A percentile compares a stretch with the other conserved stretches of the same genome.
These are phyloP conservation scores for Chenopodium berlandieri DNA, from an alignment of 148 eudicot species.

Conservation along the genomic window DNA sequence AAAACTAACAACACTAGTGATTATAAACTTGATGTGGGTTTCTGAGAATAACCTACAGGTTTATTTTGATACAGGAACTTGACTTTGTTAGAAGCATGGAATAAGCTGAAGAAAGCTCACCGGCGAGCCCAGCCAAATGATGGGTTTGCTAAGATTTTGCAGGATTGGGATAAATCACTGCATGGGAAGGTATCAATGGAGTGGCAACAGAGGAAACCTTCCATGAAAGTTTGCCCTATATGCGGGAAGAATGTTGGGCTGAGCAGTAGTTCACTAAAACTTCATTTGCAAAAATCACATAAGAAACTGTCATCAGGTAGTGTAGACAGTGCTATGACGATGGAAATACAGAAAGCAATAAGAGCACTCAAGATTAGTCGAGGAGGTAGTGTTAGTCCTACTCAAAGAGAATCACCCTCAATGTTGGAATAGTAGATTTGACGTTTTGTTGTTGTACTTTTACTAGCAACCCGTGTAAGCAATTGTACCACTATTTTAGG, in stretches of 20 bases:
- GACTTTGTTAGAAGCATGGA: constrained; percentile 85
- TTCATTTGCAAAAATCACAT: constrained; percentile 91
- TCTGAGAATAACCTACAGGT: constrained; percentile 1
- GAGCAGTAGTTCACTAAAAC: constrained; percentile 94
- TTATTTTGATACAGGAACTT: constrained; percentile 50
- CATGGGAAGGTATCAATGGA: constrained; percentile 97
- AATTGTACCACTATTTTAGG: background rate
- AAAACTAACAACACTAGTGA: background rate
- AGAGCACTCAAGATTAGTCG: constrained; percentile 75
- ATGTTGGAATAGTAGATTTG: constrained; percentile 49
- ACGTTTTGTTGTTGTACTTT: background rate
- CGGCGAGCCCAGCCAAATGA: constrained; percentile 97
- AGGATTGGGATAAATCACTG: constrained; percentile 66
- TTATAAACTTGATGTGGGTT: background rate
- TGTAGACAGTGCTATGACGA: constrained; percentile 95
- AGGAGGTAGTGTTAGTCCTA: constrained; percentile 88
- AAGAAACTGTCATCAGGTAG: constrained; percentile 91
- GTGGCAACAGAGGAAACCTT: constrained; percentile 90
- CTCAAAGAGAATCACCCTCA: constrained; percentile 57
- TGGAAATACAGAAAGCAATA: constrained; percentile 92
- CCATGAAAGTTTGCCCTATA: constrained; percentile 89
- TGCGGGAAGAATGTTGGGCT: constrained; percentile 97
- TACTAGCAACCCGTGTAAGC: background rate
- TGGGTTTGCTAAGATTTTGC: constrained; percentile 83
- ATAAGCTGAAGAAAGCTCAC: constrained; percentile 70